Conservation (phyloP, 345 rosid species). For the Populus pruinosa region DNA sequence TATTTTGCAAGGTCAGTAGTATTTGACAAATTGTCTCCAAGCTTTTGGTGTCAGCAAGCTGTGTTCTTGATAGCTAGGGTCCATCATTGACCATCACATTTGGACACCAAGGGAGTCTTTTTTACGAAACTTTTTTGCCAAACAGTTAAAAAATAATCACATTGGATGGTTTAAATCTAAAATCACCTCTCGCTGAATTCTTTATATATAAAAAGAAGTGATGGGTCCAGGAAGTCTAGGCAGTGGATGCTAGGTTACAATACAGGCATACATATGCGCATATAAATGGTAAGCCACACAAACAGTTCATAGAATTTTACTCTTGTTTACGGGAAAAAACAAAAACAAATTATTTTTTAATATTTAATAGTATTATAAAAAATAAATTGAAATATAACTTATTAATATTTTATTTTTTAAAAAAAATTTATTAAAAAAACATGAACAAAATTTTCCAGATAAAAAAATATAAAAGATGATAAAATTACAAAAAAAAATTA, state of each 20-base stretch:
- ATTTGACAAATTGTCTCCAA: neutral
- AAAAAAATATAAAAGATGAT: no score
- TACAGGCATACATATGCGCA: neutral
- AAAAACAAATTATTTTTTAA: no score
- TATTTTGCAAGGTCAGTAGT: neutral
- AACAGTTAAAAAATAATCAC: neutral
- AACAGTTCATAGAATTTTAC: no score
- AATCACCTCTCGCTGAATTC: neutral
- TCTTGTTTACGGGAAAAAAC: neutral
- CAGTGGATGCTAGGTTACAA: conserved; percentile 4
- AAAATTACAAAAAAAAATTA: no score
- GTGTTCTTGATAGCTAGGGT: neutral
- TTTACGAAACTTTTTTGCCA: neutral
- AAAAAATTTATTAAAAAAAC: no score
- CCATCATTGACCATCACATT: neutral
- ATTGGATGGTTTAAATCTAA: conserved; percentile 4
- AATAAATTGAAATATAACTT: no score
- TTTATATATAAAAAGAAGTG: neutral
- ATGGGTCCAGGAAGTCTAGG: neutral
- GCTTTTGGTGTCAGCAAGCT: neutral
- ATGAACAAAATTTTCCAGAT: no score
- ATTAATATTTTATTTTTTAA: no score
- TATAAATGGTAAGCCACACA: neutral
- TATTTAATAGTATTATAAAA: no score
- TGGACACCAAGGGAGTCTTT: neutral